phyloP scores from a whole-genome alignment of 108 stramenopile genomes.

The Nannochloropsis gaditana region DNA sequence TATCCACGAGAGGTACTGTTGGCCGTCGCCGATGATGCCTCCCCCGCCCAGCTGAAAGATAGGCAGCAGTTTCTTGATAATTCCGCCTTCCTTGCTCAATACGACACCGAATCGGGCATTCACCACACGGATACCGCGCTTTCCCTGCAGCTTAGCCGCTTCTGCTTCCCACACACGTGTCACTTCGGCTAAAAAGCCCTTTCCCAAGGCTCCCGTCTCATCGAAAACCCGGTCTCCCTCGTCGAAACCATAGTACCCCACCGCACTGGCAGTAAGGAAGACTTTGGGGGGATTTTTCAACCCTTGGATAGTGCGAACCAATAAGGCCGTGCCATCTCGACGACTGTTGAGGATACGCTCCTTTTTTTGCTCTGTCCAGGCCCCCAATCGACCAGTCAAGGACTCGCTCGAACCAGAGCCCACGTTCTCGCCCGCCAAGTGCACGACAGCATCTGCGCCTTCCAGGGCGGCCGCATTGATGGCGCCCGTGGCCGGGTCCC shows the following conservation, averaged over 20 bases:
- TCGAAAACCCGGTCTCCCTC: slow-evolving; percentile 15
- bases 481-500: slow-evolving; percentile 23
- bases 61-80: slow-evolving; percentile 59
- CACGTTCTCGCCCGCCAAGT: slow-evolving; percentile 31
- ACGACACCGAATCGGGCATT: slow-evolving; percentile 63
- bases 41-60: slow-evolving; percentile 62
- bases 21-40: slow-evolving; percentile 61
- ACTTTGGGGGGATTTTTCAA: slow-evolving; percentile 21
- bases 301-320: not conserved
- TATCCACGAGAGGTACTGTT: slow-evolving; percentile 62
- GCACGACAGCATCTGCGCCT: slow-evolving; percentile 27
- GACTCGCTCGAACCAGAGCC: slow-evolving; percentile 18
- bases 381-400: slow-evolving; percentile 21
- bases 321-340: slow-evolving; percentile 19
- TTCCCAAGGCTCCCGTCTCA: not conserved
- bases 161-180: slow-evolving; percentile 26
- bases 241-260: slow-evolving; percentile 29
- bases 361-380: slow-evolving; percentile 25
- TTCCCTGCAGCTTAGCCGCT: slow-evolving; percentile 26
- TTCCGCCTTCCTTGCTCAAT: slow-evolving; percentile 59
- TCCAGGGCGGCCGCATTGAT: slow-evolving; percentile 11
- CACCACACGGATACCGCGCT: slow-evolving; percentile 52
- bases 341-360: slow-evolving; percentile 23
- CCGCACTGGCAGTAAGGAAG: not conserved
- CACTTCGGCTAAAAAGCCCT: slow-evolving; percentile 29